Conservation (phyloP, 148 eudicot genomes). For the Chenopodium suecicum region DNA sequence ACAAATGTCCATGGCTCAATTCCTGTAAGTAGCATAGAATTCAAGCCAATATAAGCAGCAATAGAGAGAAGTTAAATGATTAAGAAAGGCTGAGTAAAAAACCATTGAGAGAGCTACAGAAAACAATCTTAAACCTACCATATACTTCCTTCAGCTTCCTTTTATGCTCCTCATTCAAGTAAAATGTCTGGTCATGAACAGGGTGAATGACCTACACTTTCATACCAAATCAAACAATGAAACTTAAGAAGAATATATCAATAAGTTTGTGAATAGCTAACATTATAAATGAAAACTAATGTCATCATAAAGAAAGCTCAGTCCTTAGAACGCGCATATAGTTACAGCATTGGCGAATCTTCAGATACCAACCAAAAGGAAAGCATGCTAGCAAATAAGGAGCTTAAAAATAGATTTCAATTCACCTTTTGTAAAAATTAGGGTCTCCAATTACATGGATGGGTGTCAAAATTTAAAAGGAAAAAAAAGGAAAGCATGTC, state of each 20-base stretch:
- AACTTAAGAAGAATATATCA: background rate
- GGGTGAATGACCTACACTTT: slow-evolving; percentile 53
- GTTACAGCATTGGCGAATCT: background rate
- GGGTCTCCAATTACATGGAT: background rate
- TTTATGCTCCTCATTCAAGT: slow-evolving; percentile 45
- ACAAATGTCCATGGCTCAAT: slow-evolving; percentile 71
- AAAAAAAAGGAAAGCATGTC: background rate
- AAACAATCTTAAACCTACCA: slow-evolving; percentile 32
- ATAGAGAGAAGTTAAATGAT: background rate
- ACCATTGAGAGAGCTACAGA: background rate
- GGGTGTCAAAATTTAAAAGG: too few species aligned
- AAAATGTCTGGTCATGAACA: slow-evolving; percentile 59
- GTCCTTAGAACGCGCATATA: background rate
- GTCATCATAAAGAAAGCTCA: background rate
- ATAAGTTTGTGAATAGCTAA: background rate
- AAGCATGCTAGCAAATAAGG: background rate
- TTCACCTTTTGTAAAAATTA: background rate
- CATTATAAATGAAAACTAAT: background rate
- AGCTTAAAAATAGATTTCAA: background rate
- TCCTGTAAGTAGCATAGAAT: slow-evolving; percentile 31
- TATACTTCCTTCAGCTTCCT: slow-evolving; percentile 53
- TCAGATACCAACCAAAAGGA: background rate
- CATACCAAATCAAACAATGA: background rate
- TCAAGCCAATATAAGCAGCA: background rate
- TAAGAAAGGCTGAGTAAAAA: background rate